phyloP scores from a whole-genome alignment of 805 yeast species.

The Citeromyces matritensis region DNA sequence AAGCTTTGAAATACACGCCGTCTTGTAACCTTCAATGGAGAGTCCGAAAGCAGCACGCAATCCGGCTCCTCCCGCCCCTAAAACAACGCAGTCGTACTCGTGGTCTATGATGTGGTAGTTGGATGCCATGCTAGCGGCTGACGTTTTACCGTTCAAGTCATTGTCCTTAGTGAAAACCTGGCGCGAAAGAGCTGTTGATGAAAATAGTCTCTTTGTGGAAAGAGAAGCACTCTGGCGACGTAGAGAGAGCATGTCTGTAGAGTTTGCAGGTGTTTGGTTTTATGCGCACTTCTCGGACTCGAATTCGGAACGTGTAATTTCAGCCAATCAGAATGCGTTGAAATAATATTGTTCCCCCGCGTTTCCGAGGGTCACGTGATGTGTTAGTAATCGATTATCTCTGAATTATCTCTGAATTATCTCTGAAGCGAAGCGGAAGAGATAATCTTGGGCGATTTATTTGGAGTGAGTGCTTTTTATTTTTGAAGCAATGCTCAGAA shows the following conservation, averaged over 20 bases:
- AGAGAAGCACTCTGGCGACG: constrained; percentile 7
- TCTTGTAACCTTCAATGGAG: constrained; percentile 93
- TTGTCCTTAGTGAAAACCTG: constrained; percentile 21
- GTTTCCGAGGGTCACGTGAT: too few species aligned
- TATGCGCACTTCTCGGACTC: too few species aligned
- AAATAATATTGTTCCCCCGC: too few species aligned
- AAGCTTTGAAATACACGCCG: constrained; percentile 92
- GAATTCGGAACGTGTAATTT: too few species aligned
- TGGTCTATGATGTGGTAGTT: constrained; percentile 92
- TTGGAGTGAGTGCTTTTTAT: too few species aligned
- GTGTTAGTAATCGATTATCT: too few species aligned
- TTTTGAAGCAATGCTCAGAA: too few species aligned
- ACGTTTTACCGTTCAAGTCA: constrained; percentile 30
- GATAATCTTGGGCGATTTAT: too few species aligned
- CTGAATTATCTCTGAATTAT: too few species aligned
- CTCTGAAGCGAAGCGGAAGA: too few species aligned
- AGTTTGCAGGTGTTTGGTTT: too few species aligned
- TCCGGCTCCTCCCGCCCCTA: constrained; percentile 99
- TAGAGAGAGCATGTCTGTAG: constrained; percentile 10
- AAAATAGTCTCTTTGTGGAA: constrained; percentile 12
- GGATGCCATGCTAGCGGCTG: constrained; percentile 37
- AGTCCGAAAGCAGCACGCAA: constrained; percentile 96
- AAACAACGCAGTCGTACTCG: constrained; percentile 94
- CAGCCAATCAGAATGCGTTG: too few species aligned
- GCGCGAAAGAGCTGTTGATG: constrained; percentile 9